phyloP scores from a whole-genome alignment of 1,139 yeast genomes.

The Geotrichum europaeum region DNA sequence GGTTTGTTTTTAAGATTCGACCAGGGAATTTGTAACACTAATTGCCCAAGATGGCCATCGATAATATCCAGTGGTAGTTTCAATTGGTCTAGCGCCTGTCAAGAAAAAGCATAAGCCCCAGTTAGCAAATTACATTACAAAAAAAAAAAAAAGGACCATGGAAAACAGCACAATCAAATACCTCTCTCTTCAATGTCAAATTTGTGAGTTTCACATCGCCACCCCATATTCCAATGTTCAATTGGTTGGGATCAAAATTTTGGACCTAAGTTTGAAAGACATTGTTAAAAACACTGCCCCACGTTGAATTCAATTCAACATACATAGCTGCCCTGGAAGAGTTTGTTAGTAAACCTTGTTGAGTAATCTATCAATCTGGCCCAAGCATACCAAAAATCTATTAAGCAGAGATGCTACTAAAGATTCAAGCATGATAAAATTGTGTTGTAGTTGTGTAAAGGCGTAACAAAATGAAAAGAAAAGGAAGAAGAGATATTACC shows the following conservation, averaged over 20 bases:
- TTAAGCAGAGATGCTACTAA: slow-evolving; percentile 21
- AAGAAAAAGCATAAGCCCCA: background rate
- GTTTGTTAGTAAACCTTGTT: background rate
- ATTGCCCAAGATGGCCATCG: slow-evolving; percentile 84
- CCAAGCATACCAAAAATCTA: slow-evolving; percentile 18
- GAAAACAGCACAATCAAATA: slow-evolving; percentile 19
- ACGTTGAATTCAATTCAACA: background rate
- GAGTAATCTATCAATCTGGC: too few species aligned
- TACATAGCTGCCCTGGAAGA: slow-evolving; percentile 3
- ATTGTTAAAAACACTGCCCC: background rate
- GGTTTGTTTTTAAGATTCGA: slow-evolving; percentile 89
- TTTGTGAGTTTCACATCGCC: slow-evolving; percentile 88
- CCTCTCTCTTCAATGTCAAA: slow-evolving; percentile 65
- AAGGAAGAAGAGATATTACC: background rate
- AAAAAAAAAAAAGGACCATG: background rate
- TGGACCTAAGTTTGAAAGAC: slow-evolving; percentile 66
- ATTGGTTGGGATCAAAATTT: slow-evolving; percentile 91
- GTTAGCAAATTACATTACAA: background rate
- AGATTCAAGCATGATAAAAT: slow-evolving; percentile 19
- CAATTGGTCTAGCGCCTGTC: slow-evolving; percentile 70
- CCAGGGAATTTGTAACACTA: slow-evolving; percentile 94
- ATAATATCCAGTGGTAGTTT: slow-evolving; percentile 79
- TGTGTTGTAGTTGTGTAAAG: background rate
- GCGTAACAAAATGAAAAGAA: background rate
- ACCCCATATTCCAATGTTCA: slow-evolving; percentile 94